A percentile compares a stretch with the other conserved stretches of the same genome.
Evolutionary conservation across 345 rosid genomes (phyloP).

Genomic region (Pistacia integerrima): DNA sequence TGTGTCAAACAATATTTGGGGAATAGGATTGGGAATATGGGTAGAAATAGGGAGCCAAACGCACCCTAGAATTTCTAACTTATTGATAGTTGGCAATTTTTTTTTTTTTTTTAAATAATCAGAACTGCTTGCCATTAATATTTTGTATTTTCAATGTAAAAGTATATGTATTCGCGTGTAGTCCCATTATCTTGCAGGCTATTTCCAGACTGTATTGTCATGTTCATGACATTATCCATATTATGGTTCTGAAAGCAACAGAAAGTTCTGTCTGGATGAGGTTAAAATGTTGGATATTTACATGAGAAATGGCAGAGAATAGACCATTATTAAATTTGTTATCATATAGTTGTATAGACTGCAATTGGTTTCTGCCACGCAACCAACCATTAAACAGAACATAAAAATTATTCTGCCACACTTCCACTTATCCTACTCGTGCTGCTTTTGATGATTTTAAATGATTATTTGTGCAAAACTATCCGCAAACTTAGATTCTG

Average conservation of each 20-base stretch:
- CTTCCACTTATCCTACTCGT: not conserved
- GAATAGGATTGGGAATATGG: too few species aligned
- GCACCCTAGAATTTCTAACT: not conserved
- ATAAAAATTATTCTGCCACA: not conserved
- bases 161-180: not conserved
- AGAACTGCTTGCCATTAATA: not conserved
- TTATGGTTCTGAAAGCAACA: not conserved
- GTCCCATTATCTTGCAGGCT: not conserved
- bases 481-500: slow-evolving; percentile 17
- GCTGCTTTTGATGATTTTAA: not conserved
- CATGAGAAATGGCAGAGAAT: not conserved
- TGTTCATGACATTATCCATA: not conserved
- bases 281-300: not conserved
- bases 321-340: not conserved
- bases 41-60: too few species aligned
- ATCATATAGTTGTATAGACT: not conserved
- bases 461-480: slow-evolving; percentile 4
- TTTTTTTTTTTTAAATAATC: not conserved
- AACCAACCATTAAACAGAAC: not conserved
- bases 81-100: not conserved
- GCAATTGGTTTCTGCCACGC: not conserved
- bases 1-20: too few species aligned
- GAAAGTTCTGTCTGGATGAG: not conserved
- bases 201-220: not conserved
- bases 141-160: not conserved